Evolutionary conservation across 768 basidiomycete genomes (phyloP), one percentile per base, ranked within the genome.

Genomic region (Suillus sp.): DNA sequence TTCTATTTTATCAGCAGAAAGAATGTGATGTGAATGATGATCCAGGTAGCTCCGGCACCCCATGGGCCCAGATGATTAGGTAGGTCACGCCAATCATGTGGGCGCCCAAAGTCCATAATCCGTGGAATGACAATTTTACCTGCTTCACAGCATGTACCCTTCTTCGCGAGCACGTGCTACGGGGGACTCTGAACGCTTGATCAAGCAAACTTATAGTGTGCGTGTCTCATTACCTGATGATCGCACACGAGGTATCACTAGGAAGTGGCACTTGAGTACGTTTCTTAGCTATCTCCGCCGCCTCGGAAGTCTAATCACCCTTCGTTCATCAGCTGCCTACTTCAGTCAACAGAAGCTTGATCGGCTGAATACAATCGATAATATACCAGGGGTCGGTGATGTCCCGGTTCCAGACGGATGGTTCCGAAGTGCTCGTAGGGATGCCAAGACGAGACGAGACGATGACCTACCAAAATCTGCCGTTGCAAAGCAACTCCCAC

Each of bases 281-380:
- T 78, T 63, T 73, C 71, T 72, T 63, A 71, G 67, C 68, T 68
- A 74, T 75, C 72, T 68, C 73, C 75, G 72, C 59, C 67, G 65
- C 40, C 59, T 55, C 61, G 14, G 56, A 37, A 53, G 56, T 32
- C 47, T 62, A 60, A 69, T 62, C 57, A 69, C 61, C 57, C 48
- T 60, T 53, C 48, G 53, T 30, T 59, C 66, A 55, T 62, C 71
- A 93, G 92, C 92, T 64, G 91, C 92, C 54, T 93, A 93, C 80
- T 93, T 92, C 74, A 92, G 89, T 68, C 91, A 91, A 70, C 86
- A 86, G 69, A 89, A 83, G 62, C 78, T 93, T 64, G 88, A 91
- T 71, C 81, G 81, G 61, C 84, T 93, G 47, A 80, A 82, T 66
- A 92, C 89, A 42, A 85, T 93, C 57, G 90, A 92, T 73, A 83